Evolutionary conservation across 2,329 filamentous ascomycete species (phyloP).

Genomic region (Coleophoma eucalyptorum): DNA sequence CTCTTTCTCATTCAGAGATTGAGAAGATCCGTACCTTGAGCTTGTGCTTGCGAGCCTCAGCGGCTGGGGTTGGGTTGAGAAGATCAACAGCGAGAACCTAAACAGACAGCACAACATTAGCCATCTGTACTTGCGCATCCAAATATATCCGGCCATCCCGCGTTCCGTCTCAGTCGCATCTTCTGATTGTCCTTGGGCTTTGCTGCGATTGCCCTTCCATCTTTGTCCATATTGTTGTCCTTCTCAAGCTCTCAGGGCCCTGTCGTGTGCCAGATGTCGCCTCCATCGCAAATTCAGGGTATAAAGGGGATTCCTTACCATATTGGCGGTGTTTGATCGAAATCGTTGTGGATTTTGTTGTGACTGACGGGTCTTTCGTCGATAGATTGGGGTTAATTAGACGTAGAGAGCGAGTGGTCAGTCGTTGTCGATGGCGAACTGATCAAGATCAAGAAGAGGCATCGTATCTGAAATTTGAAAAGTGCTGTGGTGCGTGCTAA

Average conservation of each 20-base stretch:
- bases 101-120: slow-evolving; percentile 40
- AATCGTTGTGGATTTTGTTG: slow-evolving; percentile 26
- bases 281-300: slow-evolving; percentile 13
- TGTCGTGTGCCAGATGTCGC: slow-evolving; percentile 23
- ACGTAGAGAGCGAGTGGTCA: slow-evolving; percentile 30
- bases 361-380: slow-evolving; percentile 31
- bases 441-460: slow-evolving; percentile 9
- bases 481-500: slow-evolving; percentile 6
- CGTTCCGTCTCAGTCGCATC: slow-evolving; percentile 4
- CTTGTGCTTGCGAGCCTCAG: slow-evolving; percentile 99
- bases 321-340: slow-evolving; percentile 56
- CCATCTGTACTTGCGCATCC: slow-evolving; percentile 27
- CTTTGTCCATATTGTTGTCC: neutral
- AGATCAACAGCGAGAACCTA: slow-evolving; percentile 99
- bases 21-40: slow-evolving; percentile 75
- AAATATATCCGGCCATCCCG: slow-evolving; percentile 15
- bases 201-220: neutral
- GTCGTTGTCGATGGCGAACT: slow-evolving; percentile 27
- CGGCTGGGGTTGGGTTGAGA: slow-evolving; percentile 95
- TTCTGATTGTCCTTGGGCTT: neutral
- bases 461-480: slow-evolving; percentile 6
- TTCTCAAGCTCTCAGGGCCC: slow-evolving; percentile 1
- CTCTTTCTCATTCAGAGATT: slow-evolving; percentile 2
- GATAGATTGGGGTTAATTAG: slow-evolving; percentile 19
- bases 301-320: slow-evolving; percentile 50